Percentiles rank a stretch among this genome's conserved stretches.
phyloP scores from a whole-genome alignment of 441 rosid genomes.

The Adansonia gregorii region DNA sequence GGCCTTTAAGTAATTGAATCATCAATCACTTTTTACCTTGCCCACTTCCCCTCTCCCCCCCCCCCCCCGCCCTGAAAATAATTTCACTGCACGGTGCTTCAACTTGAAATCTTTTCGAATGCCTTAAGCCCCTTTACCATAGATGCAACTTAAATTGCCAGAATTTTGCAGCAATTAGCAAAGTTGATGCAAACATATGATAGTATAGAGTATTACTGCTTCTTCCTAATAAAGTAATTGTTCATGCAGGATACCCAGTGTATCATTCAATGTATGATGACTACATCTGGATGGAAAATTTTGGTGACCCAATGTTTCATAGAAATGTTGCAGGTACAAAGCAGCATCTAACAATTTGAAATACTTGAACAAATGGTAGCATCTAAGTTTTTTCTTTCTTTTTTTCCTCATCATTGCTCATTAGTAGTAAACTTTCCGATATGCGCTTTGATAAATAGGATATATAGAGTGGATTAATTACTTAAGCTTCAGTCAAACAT shows the following conservation, averaged over 20 bases:
- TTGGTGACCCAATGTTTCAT: conserved; percentile 76
- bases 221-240: conserved; percentile 17
- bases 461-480: neutral
- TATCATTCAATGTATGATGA: conserved; percentile 94
- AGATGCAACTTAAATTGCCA: conserved; percentile 11
- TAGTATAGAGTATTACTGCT: conserved; percentile 17
- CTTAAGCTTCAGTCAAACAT: conserved; percentile 14
- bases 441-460: neutral
- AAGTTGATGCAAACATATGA: conserved; percentile 9
- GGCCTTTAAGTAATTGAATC: neutral
- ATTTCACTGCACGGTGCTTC: neutral
- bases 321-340: conserved; percentile 73
- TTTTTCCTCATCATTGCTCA: conserved; percentile 9
- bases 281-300: conserved; percentile 78
- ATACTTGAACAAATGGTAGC: conserved; percentile 3
- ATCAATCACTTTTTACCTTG: conserved; percentile 4
- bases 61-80: neutral
- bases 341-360: conserved; percentile 18
- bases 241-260: conserved; percentile 67
- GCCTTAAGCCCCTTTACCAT: neutral
- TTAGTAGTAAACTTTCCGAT: neutral
- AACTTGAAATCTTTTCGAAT: conserved; percentile 1
- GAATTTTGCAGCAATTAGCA: neutral
- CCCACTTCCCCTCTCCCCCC: neutral
- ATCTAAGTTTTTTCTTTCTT: neutral